Evolutionary conservation across 23 red algal species (phyloP).

Genomic region (Gracilaria domingensis): DNA sequence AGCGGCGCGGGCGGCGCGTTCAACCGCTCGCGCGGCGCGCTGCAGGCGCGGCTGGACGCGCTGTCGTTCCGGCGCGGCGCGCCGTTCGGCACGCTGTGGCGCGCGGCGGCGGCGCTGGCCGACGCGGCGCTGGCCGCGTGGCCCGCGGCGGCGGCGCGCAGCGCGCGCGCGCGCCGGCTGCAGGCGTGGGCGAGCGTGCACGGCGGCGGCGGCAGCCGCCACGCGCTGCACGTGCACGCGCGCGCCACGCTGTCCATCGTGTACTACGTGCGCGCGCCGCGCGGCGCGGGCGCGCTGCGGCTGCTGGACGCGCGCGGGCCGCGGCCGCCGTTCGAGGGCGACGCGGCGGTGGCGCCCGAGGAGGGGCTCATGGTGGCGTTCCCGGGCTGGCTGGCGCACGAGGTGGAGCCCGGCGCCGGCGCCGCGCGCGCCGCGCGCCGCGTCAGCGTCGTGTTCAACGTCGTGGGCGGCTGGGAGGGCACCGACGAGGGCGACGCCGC

Average conservation of each 20-base stretch:
- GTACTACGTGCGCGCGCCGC: constrained; percentile 33
- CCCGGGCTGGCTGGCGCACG: constrained; percentile 29
- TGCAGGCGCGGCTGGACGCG: background rate
- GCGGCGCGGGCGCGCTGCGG: constrained; percentile 15
- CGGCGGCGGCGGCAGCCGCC: background rate
- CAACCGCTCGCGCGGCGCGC: background rate
- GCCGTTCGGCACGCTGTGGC: background rate
- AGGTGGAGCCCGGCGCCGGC: constrained; percentile 1
- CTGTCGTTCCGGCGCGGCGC: background rate
- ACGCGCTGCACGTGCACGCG: constrained; percentile 13
- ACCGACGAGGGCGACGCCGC: background rate
- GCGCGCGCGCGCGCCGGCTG: background rate
- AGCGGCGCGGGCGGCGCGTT: background rate
- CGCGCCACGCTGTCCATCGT: constrained; percentile 1
- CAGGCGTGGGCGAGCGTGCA: constrained; percentile 28
- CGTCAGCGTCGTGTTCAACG: constrained; percentile 24
- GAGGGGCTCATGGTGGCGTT: constrained; percentile 32
- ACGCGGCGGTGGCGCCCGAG: background rate
- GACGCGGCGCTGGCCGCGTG: background rate
- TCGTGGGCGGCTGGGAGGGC: background rate
- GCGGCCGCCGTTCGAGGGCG: constrained; percentile 30
- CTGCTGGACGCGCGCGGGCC: constrained; percentile 34
- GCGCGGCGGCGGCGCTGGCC: background rate
- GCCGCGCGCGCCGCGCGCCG: background rate
- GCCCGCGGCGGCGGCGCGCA: background rate